phyloP scores from a whole-genome alignment of 192 early-diverging fungal genomes.

The Coemansia sp. region DNA sequence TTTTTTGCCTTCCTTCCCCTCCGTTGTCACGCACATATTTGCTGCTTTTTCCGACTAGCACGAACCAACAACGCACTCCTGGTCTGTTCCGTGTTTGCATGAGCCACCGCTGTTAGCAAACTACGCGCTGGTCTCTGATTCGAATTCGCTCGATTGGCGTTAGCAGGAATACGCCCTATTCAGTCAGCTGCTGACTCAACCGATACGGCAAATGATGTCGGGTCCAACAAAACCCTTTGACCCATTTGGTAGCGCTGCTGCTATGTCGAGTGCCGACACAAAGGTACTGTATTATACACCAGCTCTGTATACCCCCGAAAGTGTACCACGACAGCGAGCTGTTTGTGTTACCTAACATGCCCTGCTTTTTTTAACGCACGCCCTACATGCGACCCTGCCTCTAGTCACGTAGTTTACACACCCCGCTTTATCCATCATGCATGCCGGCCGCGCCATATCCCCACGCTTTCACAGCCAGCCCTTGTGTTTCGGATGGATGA shows the following conservation, averaged over 20 bases:
- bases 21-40: not conserved
- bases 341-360: not conserved
- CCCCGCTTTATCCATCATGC: not conserved
- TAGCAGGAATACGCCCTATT: not conserved
- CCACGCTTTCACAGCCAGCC: not conserved
- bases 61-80: not conserved
- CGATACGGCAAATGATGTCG: slow-evolving; percentile 35
- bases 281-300: slow-evolving; percentile 26
- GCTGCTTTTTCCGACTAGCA: not conserved
- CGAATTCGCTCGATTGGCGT: not conserved
- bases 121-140: slow-evolving; percentile 3
- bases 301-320: not conserved
- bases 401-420: not conserved
- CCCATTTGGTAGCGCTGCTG: slow-evolving; percentile 35
- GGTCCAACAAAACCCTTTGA: slow-evolving; percentile 46
- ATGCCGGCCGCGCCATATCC: not conserved
- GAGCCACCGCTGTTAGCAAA: not conserved
- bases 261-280: slow-evolving; percentile 23
- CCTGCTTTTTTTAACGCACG: not conserved
- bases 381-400: not conserved
- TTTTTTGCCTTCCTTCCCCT: not conserved
- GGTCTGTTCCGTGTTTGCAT: not conserved
- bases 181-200: not conserved
- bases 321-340: not conserved
- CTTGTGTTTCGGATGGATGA: not conserved